Evolutionary conservation across 1,284 basidiomycete species (phyloP).

Genomic region (Cutaneotrichosporon sp.): DNA sequence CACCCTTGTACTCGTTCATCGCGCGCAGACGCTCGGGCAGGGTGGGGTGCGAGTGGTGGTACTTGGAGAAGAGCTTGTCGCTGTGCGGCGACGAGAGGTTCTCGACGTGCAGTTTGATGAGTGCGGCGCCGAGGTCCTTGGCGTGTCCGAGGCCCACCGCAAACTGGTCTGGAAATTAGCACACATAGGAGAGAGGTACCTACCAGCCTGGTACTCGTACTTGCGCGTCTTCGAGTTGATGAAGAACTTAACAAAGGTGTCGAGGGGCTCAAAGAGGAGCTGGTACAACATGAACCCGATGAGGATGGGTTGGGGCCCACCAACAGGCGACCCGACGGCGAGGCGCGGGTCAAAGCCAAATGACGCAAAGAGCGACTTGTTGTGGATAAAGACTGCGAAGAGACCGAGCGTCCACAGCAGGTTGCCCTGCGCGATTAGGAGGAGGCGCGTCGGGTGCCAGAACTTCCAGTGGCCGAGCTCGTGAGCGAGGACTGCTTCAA

Average conservation of each 20-base stretch:
- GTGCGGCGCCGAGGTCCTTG: slow-evolving; percentile 70
- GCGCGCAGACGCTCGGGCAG: slow-evolving; percentile 79
- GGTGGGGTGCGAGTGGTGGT: slow-evolving; percentile 90
- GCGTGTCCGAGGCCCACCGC: slow-evolving; percentile 49
- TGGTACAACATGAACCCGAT: slow-evolving; percentile 85
- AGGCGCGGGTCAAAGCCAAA: slow-evolving; percentile 75
- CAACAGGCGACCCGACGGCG: slow-evolving; percentile 58
- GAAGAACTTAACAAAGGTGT: slow-evolving; percentile 70
- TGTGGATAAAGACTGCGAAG: slow-evolving; percentile 89
- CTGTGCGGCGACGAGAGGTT: slow-evolving; percentile 89
- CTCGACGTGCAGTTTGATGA: slow-evolving; percentile 81
- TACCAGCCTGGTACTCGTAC: slow-evolving; percentile 89
- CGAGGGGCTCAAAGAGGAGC: slow-evolving; percentile 79
- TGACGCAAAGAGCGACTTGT: slow-evolving; percentile 74
- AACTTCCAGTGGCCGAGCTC: slow-evolving; percentile 96
- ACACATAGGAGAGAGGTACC: slow-evolving; percentile 63
- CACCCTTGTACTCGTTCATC: slow-evolving; percentile 59
- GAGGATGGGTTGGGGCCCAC: slow-evolving; percentile 68
- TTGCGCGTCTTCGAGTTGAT: slow-evolving; percentile 77
- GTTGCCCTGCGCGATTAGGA: slow-evolving; percentile 81
- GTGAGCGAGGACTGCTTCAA: slow-evolving; percentile 83
- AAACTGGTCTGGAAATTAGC: slow-evolving; percentile 45
- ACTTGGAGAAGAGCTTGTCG: slow-evolving; percentile 88
- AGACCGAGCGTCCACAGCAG: slow-evolving; percentile 79
- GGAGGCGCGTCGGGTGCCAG: slow-evolving; percentile 83